Evolutionary conservation across 1,284 basidiomycete species (phyloP), one percentile per base, ranked within the genome.

Genomic region (Cutaneotrichosporon spelunceum): DNA sequence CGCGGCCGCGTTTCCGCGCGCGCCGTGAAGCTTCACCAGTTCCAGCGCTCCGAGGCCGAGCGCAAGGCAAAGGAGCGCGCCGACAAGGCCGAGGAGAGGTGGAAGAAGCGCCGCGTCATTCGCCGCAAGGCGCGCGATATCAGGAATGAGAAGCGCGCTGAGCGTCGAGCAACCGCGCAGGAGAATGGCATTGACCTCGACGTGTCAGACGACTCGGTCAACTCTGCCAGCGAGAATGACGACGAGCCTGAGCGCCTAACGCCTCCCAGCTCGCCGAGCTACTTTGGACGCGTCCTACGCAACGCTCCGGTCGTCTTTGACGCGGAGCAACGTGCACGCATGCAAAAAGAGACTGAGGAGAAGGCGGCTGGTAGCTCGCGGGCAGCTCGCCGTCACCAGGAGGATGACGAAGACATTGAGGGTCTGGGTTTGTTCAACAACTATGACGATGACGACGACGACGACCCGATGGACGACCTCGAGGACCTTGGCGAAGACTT

Each of bases 181-280:
- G 61, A 66, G 34, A 27, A 57, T 2, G 74, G 70, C 0, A 58
- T 60, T 13, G 64, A 65, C 10, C 69, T 63, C 16, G 64, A 63
- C n/a, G 66, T 76, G 16, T 72, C 70, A 16, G 66, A 60, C 19
- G 75, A 76, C 59, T 72, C 72, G 52, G 60, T 63, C 9, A 70
- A 77, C 55, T 73, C 73, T 1, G 74, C 74, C 21, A 70, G 72
- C 45, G 75, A 76, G 36, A 76, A 64, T 60, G 73, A 72, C 34
- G 23, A 66, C 6, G 54, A 61, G 16, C 76, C 76, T 9, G 73
- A 78, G 24, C 65, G 73, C 36, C 63, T 75, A 45, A 76, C 74
- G 16, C 74, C 74, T n/a, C 70, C 69, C 7, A 65, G 65, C 27
- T 70, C 70, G 16, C 69, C 68, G 2, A 64, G 67, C 14, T 60